These are phyloP conservation scores for Phanerochaete sordida DNA, from an alignment of 768 basidiomycete species.

Conservation along the genomic window DNA sequence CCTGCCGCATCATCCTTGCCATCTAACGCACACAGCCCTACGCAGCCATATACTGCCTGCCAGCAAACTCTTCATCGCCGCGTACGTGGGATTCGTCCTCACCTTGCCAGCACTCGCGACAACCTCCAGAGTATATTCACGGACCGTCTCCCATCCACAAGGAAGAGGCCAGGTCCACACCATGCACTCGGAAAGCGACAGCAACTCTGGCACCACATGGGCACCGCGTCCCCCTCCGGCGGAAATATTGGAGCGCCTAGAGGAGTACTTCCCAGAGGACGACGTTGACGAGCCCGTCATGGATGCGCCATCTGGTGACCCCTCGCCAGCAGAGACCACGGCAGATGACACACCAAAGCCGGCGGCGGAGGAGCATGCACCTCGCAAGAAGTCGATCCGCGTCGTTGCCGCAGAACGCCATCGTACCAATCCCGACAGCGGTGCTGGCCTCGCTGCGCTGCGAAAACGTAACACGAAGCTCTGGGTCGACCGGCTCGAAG, in stretches of 20 bases:
- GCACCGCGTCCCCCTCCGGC: constrained; percentile 88
- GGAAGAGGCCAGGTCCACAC: constrained; percentile 1
- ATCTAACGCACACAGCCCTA: too few relatives aligned
- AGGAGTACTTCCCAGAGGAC: constrained; percentile 94
- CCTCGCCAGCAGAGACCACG: constrained; percentile 68
- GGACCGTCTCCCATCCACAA: constrained; percentile 16
- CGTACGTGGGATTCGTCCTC: too few relatives aligned
- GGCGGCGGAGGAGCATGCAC: constrained; percentile 39
- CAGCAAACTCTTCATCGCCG: too few relatives aligned
- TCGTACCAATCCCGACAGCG: constrained; percentile 51
- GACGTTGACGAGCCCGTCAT: constrained; percentile 96
- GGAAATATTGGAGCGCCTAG: constrained; percentile 88
- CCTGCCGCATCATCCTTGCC: too few relatives aligned
- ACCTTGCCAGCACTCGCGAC: constrained; percentile 13
- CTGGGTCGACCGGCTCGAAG: constrained; percentile 92
- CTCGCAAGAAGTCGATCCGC: constrained; percentile 88
- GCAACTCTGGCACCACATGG: constrained; percentile 69
- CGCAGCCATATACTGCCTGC: too few relatives aligned
- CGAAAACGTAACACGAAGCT: constrained; percentile 90
- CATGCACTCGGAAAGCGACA: constrained; percentile 21
- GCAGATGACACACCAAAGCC: constrained; percentile 46
- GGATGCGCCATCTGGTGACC: constrained; percentile 76
- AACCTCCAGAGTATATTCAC: constrained; percentile 18
- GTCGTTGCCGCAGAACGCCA: constrained; percentile 87
- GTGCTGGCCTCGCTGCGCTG: constrained; percentile 44